A percentile compares a stretch with the other conserved stretches of the same genome.
Conservation (phyloP, 345 rosid species). For the Erysimum cheiranthoides region DNA sequence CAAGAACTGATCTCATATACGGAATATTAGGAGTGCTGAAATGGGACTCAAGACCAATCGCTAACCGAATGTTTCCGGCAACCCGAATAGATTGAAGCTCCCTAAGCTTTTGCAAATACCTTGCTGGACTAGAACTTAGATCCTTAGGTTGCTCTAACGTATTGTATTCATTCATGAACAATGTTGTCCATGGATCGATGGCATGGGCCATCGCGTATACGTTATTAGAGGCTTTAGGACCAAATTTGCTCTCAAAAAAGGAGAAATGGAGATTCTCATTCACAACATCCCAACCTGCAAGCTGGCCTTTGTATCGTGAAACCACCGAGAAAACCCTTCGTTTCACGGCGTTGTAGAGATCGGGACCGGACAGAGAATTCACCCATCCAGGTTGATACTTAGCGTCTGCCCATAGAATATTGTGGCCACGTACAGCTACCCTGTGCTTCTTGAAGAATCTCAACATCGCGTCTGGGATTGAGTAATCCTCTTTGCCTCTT, state of each 20-base stretch:
- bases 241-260: slow-evolving; percentile 63
- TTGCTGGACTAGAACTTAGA: slow-evolving; percentile 45
- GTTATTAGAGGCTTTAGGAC: slow-evolving; percentile 44
- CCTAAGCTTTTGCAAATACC: slow-evolving; percentile 57
- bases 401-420: slow-evolving; percentile 68
- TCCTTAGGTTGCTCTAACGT: slow-evolving; percentile 66
- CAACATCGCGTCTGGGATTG: slow-evolving; percentile 62
- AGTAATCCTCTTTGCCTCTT: slow-evolving; percentile 59
- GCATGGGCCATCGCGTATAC: slow-evolving; percentile 46
- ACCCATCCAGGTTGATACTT: slow-evolving; percentile 59
- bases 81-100: slow-evolving; percentile 42
- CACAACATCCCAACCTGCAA: slow-evolving; percentile 78
- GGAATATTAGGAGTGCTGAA: slow-evolving; percentile 60
- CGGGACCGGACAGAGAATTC: slow-evolving; percentile 38
- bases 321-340: slow-evolving; percentile 53
- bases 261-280: slow-evolving; percentile 68
- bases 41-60: slow-evolving; percentile 73
- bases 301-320: slow-evolving; percentile 59
- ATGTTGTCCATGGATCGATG: slow-evolving; percentile 41
- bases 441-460: slow-evolving; percentile 52
- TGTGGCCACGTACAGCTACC: slow-evolving; percentile 71
- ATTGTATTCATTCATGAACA: slow-evolving; percentile 71
- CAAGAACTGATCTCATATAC: slow-evolving; percentile 72
- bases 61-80: slow-evolving; percentile 39
- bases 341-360: slow-evolving; percentile 44